Evolutionary conservation across 345 rosid genomes (phyloP).

Genomic region (Eucalyptus grandis): DNA sequence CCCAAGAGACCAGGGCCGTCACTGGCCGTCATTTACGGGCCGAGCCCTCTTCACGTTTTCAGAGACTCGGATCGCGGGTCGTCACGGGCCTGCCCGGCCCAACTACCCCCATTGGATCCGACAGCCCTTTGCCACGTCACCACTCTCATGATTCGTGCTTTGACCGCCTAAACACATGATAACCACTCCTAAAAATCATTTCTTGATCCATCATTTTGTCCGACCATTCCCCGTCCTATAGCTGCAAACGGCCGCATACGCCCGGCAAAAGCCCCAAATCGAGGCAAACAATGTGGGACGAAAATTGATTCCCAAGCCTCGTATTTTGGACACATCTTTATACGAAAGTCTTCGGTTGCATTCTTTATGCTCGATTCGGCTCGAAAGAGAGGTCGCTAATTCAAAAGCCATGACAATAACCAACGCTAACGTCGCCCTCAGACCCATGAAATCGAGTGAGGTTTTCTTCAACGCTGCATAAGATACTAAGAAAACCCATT

Average conservation of each 20-base stretch:
- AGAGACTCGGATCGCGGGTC: background rate
- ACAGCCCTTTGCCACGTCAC: background rate
- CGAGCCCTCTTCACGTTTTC: background rate
- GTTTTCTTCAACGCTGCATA: background rate
- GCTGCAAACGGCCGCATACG: background rate
- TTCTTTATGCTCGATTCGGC: background rate
- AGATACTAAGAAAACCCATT: background rate
- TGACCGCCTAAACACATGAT: background rate
- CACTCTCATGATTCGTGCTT: background rate
- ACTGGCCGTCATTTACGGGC: background rate
- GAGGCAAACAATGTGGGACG: background rate
- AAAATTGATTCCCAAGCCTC: background rate
- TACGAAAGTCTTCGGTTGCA: background rate
- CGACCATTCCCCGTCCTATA: background rate
- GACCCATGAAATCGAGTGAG: background rate
- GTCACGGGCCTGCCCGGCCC: background rate
- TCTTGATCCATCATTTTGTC: conserved; percentile 40
- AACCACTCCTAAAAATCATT: conserved; percentile 2
- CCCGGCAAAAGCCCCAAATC: conserved; percentile 7
- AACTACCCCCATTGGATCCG: background rate
- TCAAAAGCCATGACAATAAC: background rate
- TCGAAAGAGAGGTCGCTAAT: background rate
- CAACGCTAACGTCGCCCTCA: background rate
- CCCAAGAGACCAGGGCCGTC: background rate
- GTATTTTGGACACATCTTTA: background rate